Base-by-base conservation (phyloP, 805 yeast genomes). In the Metahyphopichia silvanorum region DNA sequence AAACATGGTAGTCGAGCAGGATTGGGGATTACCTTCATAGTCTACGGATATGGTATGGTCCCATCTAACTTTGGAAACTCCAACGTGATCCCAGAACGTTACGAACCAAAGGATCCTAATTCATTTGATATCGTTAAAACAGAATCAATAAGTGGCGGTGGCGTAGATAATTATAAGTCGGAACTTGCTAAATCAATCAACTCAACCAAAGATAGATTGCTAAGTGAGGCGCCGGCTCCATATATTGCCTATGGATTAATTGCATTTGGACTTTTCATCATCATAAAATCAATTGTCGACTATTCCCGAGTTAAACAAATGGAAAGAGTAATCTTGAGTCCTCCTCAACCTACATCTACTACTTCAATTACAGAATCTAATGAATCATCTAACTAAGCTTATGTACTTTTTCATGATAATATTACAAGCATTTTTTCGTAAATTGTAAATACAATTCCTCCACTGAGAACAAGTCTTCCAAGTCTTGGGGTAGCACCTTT, bases 401-500 rank as follows among this genome's bases (percentile, higher is more conserved):
- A 19, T 7, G 21, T 7, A 19, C 9, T 19, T 1, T 5, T 12
- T 41, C 51, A 74, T 14, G 51, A 61, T 56, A 81, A 50, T n/a
- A 82, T 32, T 23, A 69, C 75, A 57, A 91, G 69, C 66, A 91
- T 82, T 63, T 88, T 86, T 57, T 91, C 98, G 58, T 91, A 91
- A 35, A 93, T 86, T 14, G 98, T 93, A 64, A 91, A 91, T 18
- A 93, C 97, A 45, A 91, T 91, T 49, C 98, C 98, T 40, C 98
- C 98, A 62, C 95, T 84, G 53, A 91, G 71, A 21, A 89, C 78
- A 53, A 91, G 72, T 49, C 98, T 77, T 5, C 98, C 98, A 40
- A 91, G 68, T 54, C 98, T 75, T 28, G 98, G 98, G 2, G 98
- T 93, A 21, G 98, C 96, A 40, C 98, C 98, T 62, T 86, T 86